These are phyloP conservation scores for Curvularia sp. DNA, from an alignment of 2,329 filamentous ascomycete genomes.

Conservation along the genomic window DNA sequence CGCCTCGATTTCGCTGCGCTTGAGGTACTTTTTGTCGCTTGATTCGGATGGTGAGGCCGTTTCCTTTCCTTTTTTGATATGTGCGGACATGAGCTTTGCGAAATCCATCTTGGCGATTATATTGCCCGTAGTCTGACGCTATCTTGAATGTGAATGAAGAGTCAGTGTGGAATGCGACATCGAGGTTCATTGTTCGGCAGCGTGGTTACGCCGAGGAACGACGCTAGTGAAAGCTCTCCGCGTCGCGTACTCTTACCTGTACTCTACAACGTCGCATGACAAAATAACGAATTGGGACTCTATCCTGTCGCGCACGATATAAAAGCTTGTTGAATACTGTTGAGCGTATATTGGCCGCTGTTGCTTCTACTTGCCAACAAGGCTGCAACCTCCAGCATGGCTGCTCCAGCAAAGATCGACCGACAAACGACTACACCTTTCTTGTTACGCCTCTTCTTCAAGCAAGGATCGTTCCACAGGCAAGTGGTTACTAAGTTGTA, in stretches of 20 bases:
- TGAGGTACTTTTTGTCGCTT: conserved; percentile 72
- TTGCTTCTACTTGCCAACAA: neutral
- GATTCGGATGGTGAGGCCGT: conserved; percentile 46
- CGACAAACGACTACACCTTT: conserved; percentile 79
- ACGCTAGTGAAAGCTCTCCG: conserved; percentile 33
- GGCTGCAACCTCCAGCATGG: conserved; percentile 38
- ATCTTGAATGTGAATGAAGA: neutral
- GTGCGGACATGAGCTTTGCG: conserved; percentile 88
- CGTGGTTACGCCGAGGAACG: conserved; percentile 19
- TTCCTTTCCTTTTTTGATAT: conserved; percentile 82
- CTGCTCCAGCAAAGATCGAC: conserved; percentile 59
- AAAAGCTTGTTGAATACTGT: neutral
- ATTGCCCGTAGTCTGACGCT: neutral
- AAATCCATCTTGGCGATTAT: conserved; percentile 77
- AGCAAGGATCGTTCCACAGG: conserved; percentile 75
- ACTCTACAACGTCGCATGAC: neutral
- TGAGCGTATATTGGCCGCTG: neutral
- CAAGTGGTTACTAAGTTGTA: conserved; percentile 37
- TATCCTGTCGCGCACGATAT: neutral
- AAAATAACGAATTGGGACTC: neutral
- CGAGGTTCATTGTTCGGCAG: conserved; percentile 14
- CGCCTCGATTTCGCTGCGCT: conserved; percentile 85
- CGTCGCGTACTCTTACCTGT: conserved; percentile 23
- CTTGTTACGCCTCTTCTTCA: conserved; percentile 85
- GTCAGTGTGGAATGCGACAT: conserved; percentile 10